Percentiles rank a stretch among this genome's conserved stretches.
These are phyloP conservation scores for Tetrapisispora taiwanensis DNA, from an alignment of 805 yeast species.

Conservation along the genomic window DNA sequence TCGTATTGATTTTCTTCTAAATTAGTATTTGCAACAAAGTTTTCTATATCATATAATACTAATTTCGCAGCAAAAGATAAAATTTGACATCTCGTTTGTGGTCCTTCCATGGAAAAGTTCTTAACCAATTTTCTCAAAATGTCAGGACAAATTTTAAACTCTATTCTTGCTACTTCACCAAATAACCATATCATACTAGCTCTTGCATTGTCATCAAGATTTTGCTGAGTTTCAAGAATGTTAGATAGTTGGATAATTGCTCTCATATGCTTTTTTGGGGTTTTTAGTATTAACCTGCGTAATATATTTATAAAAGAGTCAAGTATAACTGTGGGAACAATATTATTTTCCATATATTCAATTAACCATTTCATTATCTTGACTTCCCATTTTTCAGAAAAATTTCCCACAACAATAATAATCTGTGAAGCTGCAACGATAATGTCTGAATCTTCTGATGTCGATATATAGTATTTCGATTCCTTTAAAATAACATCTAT, in stretches of 20 bases:
- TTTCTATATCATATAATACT: constrained; percentile 44
- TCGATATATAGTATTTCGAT: constrained; percentile 45
- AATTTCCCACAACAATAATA: constrained; percentile 50
- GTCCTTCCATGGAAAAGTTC: constrained; percentile 44
- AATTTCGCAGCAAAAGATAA: constrained; percentile 67
- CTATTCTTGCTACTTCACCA: constrained; percentile 59
- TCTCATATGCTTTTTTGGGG: constrained; percentile 42
- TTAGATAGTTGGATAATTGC: constrained; percentile 44
- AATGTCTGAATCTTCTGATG: constrained; percentile 21
- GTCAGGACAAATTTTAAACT: constrained; percentile 58
- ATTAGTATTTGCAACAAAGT: constrained; percentile 10
- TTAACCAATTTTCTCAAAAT: constrained; percentile 50
- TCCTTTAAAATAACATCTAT: constrained; percentile 47
- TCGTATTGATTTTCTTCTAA: constrained; percentile 23
- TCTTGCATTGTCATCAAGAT: constrained; percentile 42
- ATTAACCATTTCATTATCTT: constrained; percentile 58
- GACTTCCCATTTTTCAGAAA: constrained; percentile 39
- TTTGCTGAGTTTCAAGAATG: constrained; percentile 19
- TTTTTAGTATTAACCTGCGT: constrained; percentile 58
- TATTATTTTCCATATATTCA: constrained; percentile 32
- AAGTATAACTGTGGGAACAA: constrained; percentile 29
- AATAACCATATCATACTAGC: constrained; percentile 85
- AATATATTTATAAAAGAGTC: constrained; percentile 66
- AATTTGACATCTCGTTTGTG: constrained; percentile 57
- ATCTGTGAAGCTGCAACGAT: constrained; percentile 45